Percentiles rank a stretch among this genome's conserved stretches.
These are phyloP conservation scores for Penicillium freii DNA, from an alignment of 2,329 filamentous ascomycete genomes.

Conservation along the genomic window DNA sequence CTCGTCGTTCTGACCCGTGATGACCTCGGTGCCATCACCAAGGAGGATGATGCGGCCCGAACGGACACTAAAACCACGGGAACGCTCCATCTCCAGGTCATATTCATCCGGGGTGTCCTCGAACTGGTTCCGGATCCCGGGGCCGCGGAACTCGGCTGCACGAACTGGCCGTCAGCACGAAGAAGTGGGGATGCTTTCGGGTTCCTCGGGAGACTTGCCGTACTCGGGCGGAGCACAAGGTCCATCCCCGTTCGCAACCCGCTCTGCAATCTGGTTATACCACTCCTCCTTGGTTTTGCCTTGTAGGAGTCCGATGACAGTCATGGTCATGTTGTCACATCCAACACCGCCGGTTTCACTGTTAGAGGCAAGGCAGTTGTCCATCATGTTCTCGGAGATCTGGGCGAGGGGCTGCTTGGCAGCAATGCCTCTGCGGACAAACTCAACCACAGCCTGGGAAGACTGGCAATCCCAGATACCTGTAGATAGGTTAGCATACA, in stretches of 20 bases:
- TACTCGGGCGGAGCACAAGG: constrained; percentile 99
- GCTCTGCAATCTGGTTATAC: constrained; percentile 92
- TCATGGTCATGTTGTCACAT: constrained; percentile 99
- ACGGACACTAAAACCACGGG: constrained; percentile 71
- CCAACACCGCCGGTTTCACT: constrained; percentile 96
- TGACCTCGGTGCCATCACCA: constrained; percentile 89
- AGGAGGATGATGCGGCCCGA: constrained; percentile 86
- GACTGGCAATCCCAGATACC: constrained; percentile 99
- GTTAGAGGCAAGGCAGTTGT: constrained; percentile 97
- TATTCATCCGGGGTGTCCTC: constrained; percentile 68
- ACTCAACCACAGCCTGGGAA: constrained; percentile 94
- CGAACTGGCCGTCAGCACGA: constrained; percentile 42
- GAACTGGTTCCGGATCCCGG: constrained; percentile 77
- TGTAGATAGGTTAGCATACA: constrained; percentile 41
- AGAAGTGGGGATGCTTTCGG: constrained; percentile 36
- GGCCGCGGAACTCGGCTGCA: constrained; percentile 79
- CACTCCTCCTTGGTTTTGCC: constrained; percentile 95
- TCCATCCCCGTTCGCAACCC: constrained; percentile 94
- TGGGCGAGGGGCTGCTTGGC: constrained; percentile 91
- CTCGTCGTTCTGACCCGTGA: constrained; percentile 82
- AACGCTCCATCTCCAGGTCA: constrained; percentile 50
- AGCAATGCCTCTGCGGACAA: constrained; percentile 92
- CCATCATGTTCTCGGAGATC: constrained; percentile 99
- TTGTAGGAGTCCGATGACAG: constrained; percentile 81
- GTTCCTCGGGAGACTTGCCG: constrained; percentile 69